Conservation (phyloP, 441 rosid genomes). For the Biscutella laevigata region DNA sequence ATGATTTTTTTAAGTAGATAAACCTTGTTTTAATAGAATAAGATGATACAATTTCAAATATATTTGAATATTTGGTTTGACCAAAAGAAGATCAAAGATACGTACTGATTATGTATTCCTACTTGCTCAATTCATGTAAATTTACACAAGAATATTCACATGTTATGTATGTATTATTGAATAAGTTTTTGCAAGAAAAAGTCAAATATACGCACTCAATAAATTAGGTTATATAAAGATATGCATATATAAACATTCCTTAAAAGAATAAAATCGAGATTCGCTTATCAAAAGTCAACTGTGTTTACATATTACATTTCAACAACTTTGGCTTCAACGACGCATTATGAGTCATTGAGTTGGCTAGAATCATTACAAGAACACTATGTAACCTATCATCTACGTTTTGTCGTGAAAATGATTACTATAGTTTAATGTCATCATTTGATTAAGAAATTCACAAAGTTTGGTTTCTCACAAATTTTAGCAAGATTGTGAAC, state of each 20-base stretch:
- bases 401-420: slow-evolving; percentile 10
- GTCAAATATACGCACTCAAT: slow-evolving; percentile 20
- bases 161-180: slow-evolving; percentile 1
- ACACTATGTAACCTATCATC: neutral
- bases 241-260: neutral
- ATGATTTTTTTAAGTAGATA: no score
- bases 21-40: no score
- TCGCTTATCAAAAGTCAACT: slow-evolving; percentile 20
- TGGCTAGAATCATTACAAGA: slow-evolving; percentile 17
- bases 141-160: slow-evolving; percentile 4
- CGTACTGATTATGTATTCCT: neutral
- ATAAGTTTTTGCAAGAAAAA: slow-evolving; percentile 10
- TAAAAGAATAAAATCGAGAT: slow-evolving; percentile 12
- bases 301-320: neutral
- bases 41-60: no score
- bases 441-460: neutral
- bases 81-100: slow-evolving; percentile 11
- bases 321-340: slow-evolving; percentile 9
- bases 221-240: neutral
- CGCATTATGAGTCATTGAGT: slow-evolving; percentile 14
- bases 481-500: no score
- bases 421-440: neutral
- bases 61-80: no score
- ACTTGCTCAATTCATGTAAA: neutral
- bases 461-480: no score